A percentile compares a stretch with the other conserved stretches of the same genome.
Evolutionary conservation across 2,329 filamentous ascomycete species (phyloP).

Genomic region (Microdochium bolleyi): DNA sequence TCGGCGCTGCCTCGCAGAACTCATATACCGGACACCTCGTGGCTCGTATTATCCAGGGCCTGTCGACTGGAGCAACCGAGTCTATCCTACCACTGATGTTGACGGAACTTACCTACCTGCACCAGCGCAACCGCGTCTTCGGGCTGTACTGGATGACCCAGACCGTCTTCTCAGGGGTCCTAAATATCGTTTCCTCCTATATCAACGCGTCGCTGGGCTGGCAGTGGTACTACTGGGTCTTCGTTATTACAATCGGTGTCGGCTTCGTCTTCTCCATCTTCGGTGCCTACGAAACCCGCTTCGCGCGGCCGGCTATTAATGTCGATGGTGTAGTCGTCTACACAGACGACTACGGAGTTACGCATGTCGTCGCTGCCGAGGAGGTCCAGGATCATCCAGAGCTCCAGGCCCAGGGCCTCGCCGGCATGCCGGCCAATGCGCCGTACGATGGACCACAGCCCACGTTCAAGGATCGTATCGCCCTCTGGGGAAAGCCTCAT

Average conservation of each 20-base stretch:
- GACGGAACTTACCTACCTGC: constrained; percentile 14
- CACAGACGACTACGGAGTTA: neutral
- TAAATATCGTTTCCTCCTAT: constrained; percentile 11
- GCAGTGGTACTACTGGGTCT: constrained; percentile 13
- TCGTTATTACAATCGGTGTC: constrained; percentile 8
- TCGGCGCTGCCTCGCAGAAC: constrained; percentile 13
- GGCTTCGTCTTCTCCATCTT: constrained; percentile 3
- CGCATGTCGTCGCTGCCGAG: neutral
- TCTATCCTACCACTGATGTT: constrained; percentile 13
- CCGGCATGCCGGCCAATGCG: neutral
- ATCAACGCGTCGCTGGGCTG: constrained; percentile 7
- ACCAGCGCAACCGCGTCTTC: constrained; percentile 8
- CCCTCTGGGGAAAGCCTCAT: neutral
- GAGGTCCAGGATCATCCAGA: neutral
- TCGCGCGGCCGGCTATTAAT: neutral
- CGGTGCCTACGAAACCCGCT: neutral
- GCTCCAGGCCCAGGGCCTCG: neutral
- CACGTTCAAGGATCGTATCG: neutral
- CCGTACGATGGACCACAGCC: neutral
- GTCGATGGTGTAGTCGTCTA: neutral
- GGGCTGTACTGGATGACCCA: constrained; percentile 10
- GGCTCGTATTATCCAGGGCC: constrained; percentile 17
- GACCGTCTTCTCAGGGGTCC: constrained; percentile 4
- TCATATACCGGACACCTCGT: constrained; percentile 15
- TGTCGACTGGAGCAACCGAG: constrained; percentile 23